Evolutionary conservation across 805 yeast genomes (phyloP).

Genomic region (Scheffersomyces spartinae): DNA sequence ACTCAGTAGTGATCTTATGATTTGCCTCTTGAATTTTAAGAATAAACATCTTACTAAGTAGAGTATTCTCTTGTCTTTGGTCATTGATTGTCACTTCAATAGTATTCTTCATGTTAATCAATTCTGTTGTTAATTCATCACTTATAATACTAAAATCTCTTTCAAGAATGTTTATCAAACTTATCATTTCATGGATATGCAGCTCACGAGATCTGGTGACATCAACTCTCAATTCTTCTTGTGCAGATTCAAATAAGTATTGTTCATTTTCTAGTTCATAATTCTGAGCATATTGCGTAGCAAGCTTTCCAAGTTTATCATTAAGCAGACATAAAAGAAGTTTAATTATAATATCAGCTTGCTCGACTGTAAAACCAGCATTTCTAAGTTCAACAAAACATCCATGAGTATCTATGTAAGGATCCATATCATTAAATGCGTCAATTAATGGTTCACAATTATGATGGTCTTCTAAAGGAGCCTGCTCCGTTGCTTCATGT

Average conservation of each 20-base stretch:
- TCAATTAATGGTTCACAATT: constrained; percentile 39
- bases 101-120: constrained; percentile 53
- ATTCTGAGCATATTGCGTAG: constrained; percentile 35
- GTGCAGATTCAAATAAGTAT: constrained; percentile 85
- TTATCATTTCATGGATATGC: constrained; percentile 55
- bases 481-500: constrained; percentile 7
- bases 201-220: constrained; percentile 60
- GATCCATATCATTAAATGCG: constrained; percentile 39
- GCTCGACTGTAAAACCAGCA: constrained; percentile 50
- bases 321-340: constrained; percentile 33
- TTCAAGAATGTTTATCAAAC: constrained; percentile 56
- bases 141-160: constrained; percentile 60
- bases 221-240: constrained; percentile 74
- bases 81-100: constrained; percentile 76
- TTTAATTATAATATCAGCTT: constrained; percentile 48
- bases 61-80: constrained; percentile 74
- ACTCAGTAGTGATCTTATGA: constrained; percentile 72
- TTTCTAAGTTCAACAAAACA: constrained; percentile 40
- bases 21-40: constrained; percentile 70
- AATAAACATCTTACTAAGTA: constrained; percentile 56
- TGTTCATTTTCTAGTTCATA: constrained; percentile 79
- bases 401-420: constrained; percentile 35
- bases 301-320: constrained; percentile 30
- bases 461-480: too few relatives aligned
- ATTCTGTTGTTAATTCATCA: constrained; percentile 61